phyloP scores from a whole-genome alignment of 2,329 filamentous ascomycete species.

The Calycina marina region DNA sequence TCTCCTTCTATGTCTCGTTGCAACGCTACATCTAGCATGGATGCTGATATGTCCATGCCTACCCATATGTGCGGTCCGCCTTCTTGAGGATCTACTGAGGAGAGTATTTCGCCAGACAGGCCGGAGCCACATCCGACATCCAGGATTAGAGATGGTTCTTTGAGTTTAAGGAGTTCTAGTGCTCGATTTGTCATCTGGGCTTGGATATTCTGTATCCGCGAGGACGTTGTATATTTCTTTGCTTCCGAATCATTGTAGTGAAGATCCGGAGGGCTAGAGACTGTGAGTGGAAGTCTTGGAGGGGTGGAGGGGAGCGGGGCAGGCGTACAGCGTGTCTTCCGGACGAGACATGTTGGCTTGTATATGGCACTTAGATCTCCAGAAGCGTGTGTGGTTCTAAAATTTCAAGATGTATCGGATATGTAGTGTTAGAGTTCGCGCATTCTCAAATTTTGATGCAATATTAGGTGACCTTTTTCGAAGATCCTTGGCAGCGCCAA shows the following conservation, averaged over 20 bases:
- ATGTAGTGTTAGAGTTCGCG: too few species aligned
- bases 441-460: too few species aligned
- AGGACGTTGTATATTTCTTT: conserved; percentile 92
- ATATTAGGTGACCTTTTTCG: too few species aligned
- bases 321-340: conserved; percentile 73
- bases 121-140: conserved; percentile 95
- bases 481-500: too few species aligned
- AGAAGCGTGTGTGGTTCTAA: too few species aligned
- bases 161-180: conserved; percentile 76
- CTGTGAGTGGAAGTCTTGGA: conserved; percentile 11
- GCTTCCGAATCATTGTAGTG: conserved; percentile 96
- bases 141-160: conserved; percentile 71
- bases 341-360: conserved; percentile 77
- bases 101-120: conserved; percentile 85
- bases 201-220: conserved; percentile 90
- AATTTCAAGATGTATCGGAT: too few species aligned
- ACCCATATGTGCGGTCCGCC: conserved; percentile 88
- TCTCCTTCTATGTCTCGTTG: conserved; percentile 89
- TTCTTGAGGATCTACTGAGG: conserved; percentile 49
- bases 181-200: conserved; percentile 88
- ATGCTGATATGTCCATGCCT: conserved; percentile 89
- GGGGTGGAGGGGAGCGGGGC: conserved; percentile 7
- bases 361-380: too few species aligned
- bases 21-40: conserved; percentile 93
- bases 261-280: conserved; percentile 73